Evolutionary conservation across 148 eudicot genomes (phyloP).

Genomic region (Camellia lanceoleosa): DNA sequence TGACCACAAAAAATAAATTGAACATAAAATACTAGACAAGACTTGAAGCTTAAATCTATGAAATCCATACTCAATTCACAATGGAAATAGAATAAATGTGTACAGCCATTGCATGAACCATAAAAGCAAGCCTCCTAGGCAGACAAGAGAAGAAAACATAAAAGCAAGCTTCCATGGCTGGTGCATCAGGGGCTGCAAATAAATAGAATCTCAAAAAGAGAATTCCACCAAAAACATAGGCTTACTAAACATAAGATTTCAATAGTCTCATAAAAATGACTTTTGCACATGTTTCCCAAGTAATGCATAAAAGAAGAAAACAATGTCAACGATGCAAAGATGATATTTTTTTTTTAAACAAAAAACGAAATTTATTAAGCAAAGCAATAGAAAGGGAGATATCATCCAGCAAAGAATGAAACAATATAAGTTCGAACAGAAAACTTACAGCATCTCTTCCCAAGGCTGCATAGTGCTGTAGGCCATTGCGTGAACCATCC

Average conservation of each 20-base stretch:
- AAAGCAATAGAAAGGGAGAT: too few relatives aligned
- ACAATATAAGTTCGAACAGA: constrained; percentile 5
- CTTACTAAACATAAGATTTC: background rate
- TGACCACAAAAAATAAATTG: background rate
- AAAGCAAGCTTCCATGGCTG: background rate
- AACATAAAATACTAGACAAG: background rate
- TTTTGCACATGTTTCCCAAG: background rate
- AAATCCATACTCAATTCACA: background rate
- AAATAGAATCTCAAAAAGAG: background rate
- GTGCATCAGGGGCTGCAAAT: background rate
- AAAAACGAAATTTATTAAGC: too few relatives aligned
- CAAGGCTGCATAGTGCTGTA: constrained; percentile 95
- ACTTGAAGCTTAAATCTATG: background rate
- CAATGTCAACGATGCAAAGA: background rate
- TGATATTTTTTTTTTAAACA: background rate
- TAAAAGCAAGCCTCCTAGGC: background rate
- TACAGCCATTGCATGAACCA: background rate
- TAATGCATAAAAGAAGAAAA: constrained; percentile 1
- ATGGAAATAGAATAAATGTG: background rate
- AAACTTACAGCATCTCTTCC: constrained; percentile 80
- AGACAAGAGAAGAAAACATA: background rate
- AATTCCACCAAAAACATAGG: background rate
- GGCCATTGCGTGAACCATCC: constrained; percentile 99
- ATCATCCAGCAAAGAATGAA: background rate
- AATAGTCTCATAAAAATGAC: background rate